phyloP scores from a whole-genome alignment of 257 asterid genomes.

The Solanum arcanum region DNA sequence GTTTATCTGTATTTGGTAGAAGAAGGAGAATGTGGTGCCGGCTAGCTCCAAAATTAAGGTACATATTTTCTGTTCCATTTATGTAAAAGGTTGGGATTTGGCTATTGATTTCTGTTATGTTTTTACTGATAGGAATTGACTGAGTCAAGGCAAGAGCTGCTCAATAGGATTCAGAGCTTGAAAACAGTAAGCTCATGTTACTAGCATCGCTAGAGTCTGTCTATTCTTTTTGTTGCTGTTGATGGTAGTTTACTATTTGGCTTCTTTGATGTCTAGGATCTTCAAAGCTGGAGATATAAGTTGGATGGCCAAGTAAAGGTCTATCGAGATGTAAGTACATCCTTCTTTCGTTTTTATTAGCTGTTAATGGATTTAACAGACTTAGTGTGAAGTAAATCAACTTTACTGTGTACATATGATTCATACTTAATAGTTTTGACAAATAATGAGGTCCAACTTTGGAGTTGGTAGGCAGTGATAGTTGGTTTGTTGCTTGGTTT shows the following conservation, averaged over 20 bases:
- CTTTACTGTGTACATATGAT: background rate
- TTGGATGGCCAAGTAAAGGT: conserved; percentile 77
- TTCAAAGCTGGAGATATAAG: conserved; percentile 80
- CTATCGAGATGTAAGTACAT: conserved; percentile 58
- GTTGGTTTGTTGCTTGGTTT: background rate
- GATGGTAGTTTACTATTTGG: background rate
- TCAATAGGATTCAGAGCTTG: conserved; percentile 58
- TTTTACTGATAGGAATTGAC: conserved; percentile 46
- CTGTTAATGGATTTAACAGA: background rate
- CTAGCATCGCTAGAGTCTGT: background rate
- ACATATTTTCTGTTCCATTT: background rate
- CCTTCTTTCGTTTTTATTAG: background rate
- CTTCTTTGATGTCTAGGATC: conserved; percentile 36
- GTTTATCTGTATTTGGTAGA: conserved; percentile 21
- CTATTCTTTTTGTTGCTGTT: background rate
- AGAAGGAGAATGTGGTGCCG: conserved; percentile 46
- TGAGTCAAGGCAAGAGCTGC: conserved; percentile 79
- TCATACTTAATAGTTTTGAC: background rate
- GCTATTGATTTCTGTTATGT: background rate
- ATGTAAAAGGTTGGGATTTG: background rate
- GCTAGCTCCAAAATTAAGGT: conserved; percentile 68
- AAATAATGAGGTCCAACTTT: background rate
- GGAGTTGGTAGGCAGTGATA: background rate
- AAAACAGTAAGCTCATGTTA: conserved; percentile 46
- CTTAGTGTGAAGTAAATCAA: background rate